A percentile compares a stretch with the other conserved stretches of the same genome.
Evolutionary conservation across 2,329 filamentous ascomycete species (phyloP).

Genomic region (Aurifilum marmelostoma): DNA sequence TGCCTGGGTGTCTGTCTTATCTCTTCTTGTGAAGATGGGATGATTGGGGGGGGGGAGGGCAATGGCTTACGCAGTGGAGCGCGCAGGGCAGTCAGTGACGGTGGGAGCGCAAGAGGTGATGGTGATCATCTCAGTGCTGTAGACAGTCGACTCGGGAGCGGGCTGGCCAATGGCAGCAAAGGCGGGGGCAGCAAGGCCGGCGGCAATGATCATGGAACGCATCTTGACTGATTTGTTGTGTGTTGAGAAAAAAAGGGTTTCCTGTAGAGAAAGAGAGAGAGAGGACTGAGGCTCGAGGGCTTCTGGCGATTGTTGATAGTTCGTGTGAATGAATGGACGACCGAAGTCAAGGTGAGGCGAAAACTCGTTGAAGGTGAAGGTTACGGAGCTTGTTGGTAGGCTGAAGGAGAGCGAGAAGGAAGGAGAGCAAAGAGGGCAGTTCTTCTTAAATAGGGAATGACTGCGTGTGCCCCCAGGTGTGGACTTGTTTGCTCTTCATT

Average conservation of each 20-base stretch:
- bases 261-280: conserved; percentile 32
- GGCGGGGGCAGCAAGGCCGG: conserved; percentile 53
- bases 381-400: conserved; percentile 39
- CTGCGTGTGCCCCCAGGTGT: conserved; percentile 5
- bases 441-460: conserved; percentile 40
- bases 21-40: conserved; percentile 31
- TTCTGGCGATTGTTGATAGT: conserved; percentile 33
- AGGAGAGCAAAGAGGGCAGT: conserved; percentile 30
- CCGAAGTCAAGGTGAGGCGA: conserved; percentile 44
- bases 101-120: conserved; percentile 62
- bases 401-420: conserved; percentile 37
- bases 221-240: conserved; percentile 53
- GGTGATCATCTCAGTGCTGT: conserved; percentile 62
- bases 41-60: conserved; percentile 26
- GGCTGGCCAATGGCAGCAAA: conserved; percentile 37
- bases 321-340: conserved; percentile 44
- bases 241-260: conserved; percentile 29
- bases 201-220: conserved; percentile 58
- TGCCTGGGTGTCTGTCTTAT: neutral
- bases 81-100: conserved; percentile 55
- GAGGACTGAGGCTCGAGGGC: conserved; percentile 36
- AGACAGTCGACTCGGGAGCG: conserved; percentile 49
- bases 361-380: conserved; percentile 32
- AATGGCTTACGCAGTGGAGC: conserved; percentile 37
- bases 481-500: neutral